phyloP scores from a whole-genome alignment of 2,329 filamentous ascomycete genomes.

The Orbilia brochopaga region DNA sequence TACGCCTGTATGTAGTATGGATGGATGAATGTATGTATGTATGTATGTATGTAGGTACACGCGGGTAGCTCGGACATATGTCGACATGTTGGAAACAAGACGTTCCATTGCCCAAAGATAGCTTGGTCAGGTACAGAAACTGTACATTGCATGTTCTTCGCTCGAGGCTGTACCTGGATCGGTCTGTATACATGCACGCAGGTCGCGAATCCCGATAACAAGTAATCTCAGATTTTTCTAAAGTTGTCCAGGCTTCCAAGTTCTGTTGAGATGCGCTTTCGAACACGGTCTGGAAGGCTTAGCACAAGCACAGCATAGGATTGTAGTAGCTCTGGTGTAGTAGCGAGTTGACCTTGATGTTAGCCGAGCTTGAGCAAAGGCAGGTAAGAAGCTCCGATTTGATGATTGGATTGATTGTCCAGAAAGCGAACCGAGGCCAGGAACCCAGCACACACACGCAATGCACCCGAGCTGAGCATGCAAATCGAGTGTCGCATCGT shows the following conservation, averaged over 20 bases:
- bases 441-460: conserved; percentile 1
- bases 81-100: conserved; percentile 28
- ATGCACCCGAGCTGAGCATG: conserved; percentile 3
- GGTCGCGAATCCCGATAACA: too few species aligned
- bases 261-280: conserved; percentile 29
- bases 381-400: conserved; percentile 25
- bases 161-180: conserved; percentile 9
- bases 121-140: conserved; percentile 13
- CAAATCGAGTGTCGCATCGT: conserved; percentile 25
- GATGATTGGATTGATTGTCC: conserved; percentile 33
- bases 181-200: not conserved
- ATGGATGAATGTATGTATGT: too few species aligned
- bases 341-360: conserved; percentile 5
- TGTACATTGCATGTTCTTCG: conserved; percentile 13
- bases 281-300: conserved; percentile 11
- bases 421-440: conserved; percentile 20
- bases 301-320: too few species aligned
- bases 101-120: conserved; percentile 14
- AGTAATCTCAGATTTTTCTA: conserved; percentile 1
- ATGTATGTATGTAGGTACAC: conserved; percentile 3
- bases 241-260: not conserved
- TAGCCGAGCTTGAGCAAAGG: conserved; percentile 20
- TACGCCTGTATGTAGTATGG: too few species aligned
- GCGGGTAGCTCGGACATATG: conserved; percentile 11
- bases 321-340: too few species aligned